A percentile compares a stretch with the other conserved stretches of the same genome.
phyloP scores from a whole-genome alignment of 1,284 basidiomycete genomes.

The Testicularia cyperi region DNA sequence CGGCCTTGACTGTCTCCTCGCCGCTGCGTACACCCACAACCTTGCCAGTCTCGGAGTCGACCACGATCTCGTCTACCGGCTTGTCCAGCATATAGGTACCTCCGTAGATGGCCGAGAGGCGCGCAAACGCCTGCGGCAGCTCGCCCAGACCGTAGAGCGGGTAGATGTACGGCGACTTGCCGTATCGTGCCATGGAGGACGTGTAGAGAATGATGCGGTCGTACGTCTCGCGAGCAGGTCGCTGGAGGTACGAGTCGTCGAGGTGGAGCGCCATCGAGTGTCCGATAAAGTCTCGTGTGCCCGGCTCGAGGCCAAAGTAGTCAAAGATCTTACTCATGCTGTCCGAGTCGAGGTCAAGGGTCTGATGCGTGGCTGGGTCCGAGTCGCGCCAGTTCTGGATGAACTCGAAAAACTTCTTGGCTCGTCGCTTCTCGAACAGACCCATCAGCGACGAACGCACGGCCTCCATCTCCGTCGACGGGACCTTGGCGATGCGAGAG shows the following conservation, averaged over 20 bases:
- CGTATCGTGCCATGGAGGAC: constrained; percentile 97
- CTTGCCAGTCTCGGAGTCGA: constrained; percentile 74
- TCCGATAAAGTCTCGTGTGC: constrained; percentile 98
- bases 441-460: constrained; percentile 94
- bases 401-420: constrained; percentile 99
- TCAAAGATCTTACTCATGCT: constrained; percentile 70
- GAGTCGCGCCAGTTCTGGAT: constrained; percentile 92
- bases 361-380: constrained; percentile 92
- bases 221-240: constrained; percentile 85
- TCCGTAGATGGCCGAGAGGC: constrained; percentile 92
- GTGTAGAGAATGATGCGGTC: constrained; percentile 97
- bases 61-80: constrained; percentile 85
- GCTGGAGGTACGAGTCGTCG: constrained; percentile 92
- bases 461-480: constrained; percentile 96
- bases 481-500: constrained; percentile 95
- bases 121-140: constrained; percentile 96
- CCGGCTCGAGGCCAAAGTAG: constrained; percentile 94
- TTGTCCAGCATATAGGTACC: constrained; percentile 99
- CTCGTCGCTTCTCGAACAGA: constrained; percentile 94
- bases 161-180: constrained; percentile 99
- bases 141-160: constrained; percentile 98
- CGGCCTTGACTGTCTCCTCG: constrained; percentile 91
- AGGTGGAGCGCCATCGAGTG: constrained; percentile 99
- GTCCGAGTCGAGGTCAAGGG: constrained; percentile 53
- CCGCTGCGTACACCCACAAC: constrained; percentile 90